Evolutionary conservation across 2,329 filamentous ascomycete species (phyloP), one percentile per base, ranked within the genome.

Genomic region (Pseudogymnoascus sp.): DNA sequence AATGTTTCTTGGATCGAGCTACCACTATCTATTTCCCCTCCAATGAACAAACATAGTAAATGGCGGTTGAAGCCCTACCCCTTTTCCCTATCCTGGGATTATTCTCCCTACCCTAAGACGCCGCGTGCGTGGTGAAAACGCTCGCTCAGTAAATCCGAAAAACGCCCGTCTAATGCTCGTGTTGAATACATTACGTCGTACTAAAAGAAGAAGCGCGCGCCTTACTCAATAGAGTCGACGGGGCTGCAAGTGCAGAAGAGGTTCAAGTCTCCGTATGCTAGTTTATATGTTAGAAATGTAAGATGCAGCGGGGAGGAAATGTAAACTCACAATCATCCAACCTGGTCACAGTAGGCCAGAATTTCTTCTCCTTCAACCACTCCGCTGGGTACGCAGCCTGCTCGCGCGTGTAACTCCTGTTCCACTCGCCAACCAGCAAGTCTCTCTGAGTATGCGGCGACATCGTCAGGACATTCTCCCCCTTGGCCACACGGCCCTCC

Each of bases 231-330:
- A 10, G 69, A 60, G 21, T 92, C 90, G 6, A 96, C 90, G 0
- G 93, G 92, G 41, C 90, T 89, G 75, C 93, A 97, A 8, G 92
- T 96, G 81, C 93, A 97, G 83, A 96, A 96, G 66, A 97, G 85
- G 79, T 97, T 96, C 72, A 88, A 84, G 74, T 97, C 93, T 65
- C 93, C 93, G 72, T 91, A 96, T 11, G 90, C 90, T 93, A 70
- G 34, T 19, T 19, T 19, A 4, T 57, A 63, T 51, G 36, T 71
- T 66, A 69, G 68, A 60, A 31, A 19, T 13, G 63, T 13, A 41
- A 61, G 71, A 62, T 73, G 69, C 23, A 62, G 54, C 43, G 13
- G 0, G 10, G 14, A 13, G 63, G 31, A 13, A 57, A 57, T n/a
- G 63, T 31, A 63, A 23, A 81, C 89, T 82, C 77, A 93, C 90